Conservation (phyloP, 805 yeast species). For the Zygosaccharomyces kombuchaensis region DNA sequence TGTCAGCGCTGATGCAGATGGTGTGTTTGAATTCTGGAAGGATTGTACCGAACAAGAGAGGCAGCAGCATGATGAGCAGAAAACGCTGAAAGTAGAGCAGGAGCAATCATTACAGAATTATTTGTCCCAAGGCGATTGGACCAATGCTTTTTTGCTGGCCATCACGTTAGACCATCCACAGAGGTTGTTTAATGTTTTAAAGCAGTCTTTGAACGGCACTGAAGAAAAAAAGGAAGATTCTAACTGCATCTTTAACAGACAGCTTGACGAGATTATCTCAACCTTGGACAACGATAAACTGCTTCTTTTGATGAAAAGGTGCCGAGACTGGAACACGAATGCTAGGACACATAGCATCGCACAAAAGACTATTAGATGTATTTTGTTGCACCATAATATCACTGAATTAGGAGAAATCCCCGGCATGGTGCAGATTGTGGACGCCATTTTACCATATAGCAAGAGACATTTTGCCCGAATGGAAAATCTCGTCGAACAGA, state of each 20-base stretch:
- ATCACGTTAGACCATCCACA: conserved; percentile 85
- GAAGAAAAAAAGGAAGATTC: conserved; percentile 34
- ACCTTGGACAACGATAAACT: conserved; percentile 58
- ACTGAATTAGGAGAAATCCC: conserved; percentile 58
- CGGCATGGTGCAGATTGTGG: conserved; percentile 64
- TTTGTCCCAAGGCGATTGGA: conserved; percentile 73
- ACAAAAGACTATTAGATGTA: conserved; percentile 66
- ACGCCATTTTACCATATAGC: conserved; percentile 79
- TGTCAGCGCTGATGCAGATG: conserved; percentile 92
- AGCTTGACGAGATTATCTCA: conserved; percentile 61
- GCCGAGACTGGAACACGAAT: conserved; percentile 94
- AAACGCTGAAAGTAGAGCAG: conserved; percentile 64
- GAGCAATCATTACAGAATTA: conserved; percentile 82
- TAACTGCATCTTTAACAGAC: conserved; percentile 32
- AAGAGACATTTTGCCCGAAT: conserved; percentile 78
- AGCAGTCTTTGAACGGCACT: conserved; percentile 45
- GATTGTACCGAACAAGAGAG: conserved; percentile 78
- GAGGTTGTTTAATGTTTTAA: conserved; percentile 75
- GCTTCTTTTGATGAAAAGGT: conserved; percentile 57
- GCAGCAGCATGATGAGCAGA: conserved; percentile 46
- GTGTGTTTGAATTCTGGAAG: conserved; percentile 81
- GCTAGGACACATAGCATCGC: conserved; percentile 74
- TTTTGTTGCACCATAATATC: conserved; percentile 52
- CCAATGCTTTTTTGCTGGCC: conserved; percentile 81
- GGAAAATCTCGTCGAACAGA: conserved; percentile 78